Base-by-base conservation (phyloP, 208 protist genomes). In the Eutreptiella sp. region DNA sequence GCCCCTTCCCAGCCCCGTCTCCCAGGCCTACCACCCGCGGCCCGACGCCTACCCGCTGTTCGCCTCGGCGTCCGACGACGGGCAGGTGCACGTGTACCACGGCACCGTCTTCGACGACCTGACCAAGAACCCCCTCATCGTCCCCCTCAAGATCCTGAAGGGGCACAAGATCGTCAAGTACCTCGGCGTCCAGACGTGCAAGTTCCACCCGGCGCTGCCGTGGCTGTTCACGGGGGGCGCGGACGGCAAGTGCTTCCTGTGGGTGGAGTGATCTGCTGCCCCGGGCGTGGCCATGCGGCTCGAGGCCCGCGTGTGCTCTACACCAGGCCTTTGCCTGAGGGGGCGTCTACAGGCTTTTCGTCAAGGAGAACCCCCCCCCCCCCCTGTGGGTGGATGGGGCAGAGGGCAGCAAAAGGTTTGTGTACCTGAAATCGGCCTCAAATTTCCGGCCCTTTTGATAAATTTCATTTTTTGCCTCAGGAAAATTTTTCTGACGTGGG, bases 191-290 rank as follows among this genome's bases (percentile, higher is more conserved):
- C 72, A 94, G 21, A 79, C 86, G 33, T 63, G 89, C 26, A 80
- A 72, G 24, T 99, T 95, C 83, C 97, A 99, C 64, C 97, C 96
- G 16, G 91, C 76, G 28, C 93, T 99, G 76, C 95, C 97, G 16
- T 99, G 97, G 97, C 63, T 99, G 1, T 98, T 99, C 68, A 95
- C 88, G 28, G 84, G 88, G 4, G 97, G 94, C 4, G 93, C 96
- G 38, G 96, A 99, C 68, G 80, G 83, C 32, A 84, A 82, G 3
- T 84, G 97, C 26, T 83, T 83, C 41, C 77, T 93, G 32, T 97
- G 85, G 79, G 92, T 84, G 1, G 87, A 93, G 65, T 89, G 43
- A 48, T n/a, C n/a, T n/a, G n/a, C n/a, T n/a, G n/a, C n/a, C n/a
- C n/a, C n/a, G n/a, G n/a, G n/a, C n/a, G n/a, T n/a, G n/a, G n/a